Percentiles rank a stretch among this genome's conserved stretches.
These are phyloP conservation scores for Melocanna baccifera DNA, from an alignment of 176 grass and related monocot genomes.

Conservation along the genomic window DNA sequence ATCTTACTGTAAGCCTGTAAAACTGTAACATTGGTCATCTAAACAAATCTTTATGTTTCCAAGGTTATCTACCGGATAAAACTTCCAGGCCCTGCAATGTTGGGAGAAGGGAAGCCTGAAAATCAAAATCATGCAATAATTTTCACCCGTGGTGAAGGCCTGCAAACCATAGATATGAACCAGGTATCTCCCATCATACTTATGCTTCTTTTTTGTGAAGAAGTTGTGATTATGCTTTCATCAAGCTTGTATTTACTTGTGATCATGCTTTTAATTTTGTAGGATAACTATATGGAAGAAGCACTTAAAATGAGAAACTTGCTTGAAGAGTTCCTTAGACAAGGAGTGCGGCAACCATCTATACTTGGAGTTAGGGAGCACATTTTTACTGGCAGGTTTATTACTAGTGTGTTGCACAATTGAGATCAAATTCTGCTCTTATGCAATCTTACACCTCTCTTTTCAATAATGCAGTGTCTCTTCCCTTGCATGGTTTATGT, in stretches of 20 bases:
- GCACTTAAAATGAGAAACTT: constrained; percentile 99
- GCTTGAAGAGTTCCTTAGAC: constrained; percentile 84
- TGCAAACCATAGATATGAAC: constrained; percentile 98
- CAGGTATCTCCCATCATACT: constrained; percentile 55
- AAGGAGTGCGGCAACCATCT: constrained; percentile 64
- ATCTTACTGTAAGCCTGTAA: not conserved
- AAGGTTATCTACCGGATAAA: constrained; percentile 95
- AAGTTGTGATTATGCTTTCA: constrained; percentile 3
- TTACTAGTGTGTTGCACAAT: constrained; percentile 13
- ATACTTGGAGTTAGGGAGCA: constrained; percentile 97
- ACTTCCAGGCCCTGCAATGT: constrained; percentile 79
- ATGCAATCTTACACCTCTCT: constrained; percentile 29
- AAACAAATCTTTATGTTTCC: constrained; percentile 29
- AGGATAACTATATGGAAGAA: constrained; percentile 99
- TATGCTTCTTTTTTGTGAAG: constrained; percentile 7
- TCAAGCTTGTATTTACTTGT: constrained; percentile 30
- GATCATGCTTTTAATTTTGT: constrained; percentile 32
- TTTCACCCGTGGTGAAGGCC: constrained; percentile 92
- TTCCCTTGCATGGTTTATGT: constrained; percentile 99
- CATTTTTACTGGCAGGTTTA: constrained; percentile 93
- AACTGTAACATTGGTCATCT: not conserved
- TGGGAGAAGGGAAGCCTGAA: constrained; percentile 98
- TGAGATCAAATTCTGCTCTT: constrained; percentile 24
- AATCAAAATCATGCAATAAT: constrained; percentile 98
- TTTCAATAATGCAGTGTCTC: constrained; percentile 70